Evolutionary conservation across 805 yeast species (phyloP).

Genomic region (Ogataea pini): DNA sequence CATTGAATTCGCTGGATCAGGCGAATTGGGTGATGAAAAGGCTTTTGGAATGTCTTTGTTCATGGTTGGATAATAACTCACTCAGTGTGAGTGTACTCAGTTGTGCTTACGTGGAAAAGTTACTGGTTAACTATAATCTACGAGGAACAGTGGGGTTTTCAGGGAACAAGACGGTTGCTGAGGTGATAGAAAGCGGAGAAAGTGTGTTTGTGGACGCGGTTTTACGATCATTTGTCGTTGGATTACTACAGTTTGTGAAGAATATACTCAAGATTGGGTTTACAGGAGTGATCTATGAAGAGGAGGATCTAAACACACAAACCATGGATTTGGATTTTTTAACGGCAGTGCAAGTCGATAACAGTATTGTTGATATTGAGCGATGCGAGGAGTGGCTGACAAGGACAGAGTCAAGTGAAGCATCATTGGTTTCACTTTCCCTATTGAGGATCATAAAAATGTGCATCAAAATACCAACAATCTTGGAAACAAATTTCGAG

Average conservation of each 20-base stretch:
- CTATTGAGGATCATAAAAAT: constrained; percentile 13
- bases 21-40: constrained; percentile 55
- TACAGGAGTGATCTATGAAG: constrained; percentile 66
- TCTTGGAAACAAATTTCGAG: constrained; percentile 12
- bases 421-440: too few relatives aligned
- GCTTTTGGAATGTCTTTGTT: constrained; percentile 53
- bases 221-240: constrained; percentile 51
- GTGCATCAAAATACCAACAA: constrained; percentile 10
- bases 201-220: constrained; percentile 48
- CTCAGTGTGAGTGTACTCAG: constrained; percentile 77
- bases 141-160: constrained; percentile 11
- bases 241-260: constrained; percentile 55
- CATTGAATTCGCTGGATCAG: constrained; percentile 36
- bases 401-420: constrained; percentile 4
- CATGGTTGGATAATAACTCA: constrained; percentile 78
- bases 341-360: constrained; percentile 19
- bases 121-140: constrained; percentile 18
- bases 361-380: constrained; percentile 33
- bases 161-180: neutral
- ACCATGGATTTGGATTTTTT: constrained; percentile 54
- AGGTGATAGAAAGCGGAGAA: constrained; percentile 19
- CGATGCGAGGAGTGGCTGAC: constrained; percentile 37
- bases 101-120: constrained; percentile 57
- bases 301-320: constrained; percentile 71
- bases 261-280: constrained; percentile 47